phyloP scores from a whole-genome alignment of 257 asterid genomes.

The Jacaranda mimosifolia region DNA sequence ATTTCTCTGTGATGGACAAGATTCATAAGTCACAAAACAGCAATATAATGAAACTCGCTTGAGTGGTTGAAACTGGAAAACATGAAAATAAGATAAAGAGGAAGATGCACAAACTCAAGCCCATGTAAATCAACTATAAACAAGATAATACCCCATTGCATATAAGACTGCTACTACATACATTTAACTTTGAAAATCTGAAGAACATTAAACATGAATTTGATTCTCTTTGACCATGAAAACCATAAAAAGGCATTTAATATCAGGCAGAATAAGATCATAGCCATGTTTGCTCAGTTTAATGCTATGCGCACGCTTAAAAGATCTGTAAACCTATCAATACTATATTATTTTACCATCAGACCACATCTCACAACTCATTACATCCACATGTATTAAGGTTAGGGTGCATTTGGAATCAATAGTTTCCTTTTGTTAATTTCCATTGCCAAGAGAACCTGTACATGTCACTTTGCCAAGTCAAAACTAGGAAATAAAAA shows the following conservation, averaged over 20 bases:
- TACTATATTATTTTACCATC: constrained; percentile 14
- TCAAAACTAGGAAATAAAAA: not conserved
- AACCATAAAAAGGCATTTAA: constrained; percentile 7
- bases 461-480: not conserved
- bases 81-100: not conserved
- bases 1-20: constrained; percentile 68
- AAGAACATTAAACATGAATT: constrained; percentile 6
- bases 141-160: not conserved
- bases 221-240: not conserved
- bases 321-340: not conserved
- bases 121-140: constrained; percentile 9
- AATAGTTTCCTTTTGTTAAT: not conserved
- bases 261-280: not conserved
- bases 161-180: not conserved
- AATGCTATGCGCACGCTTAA: constrained; percentile 10
- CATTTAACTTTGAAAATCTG: constrained; percentile 11
- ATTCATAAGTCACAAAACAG: constrained; percentile 29
- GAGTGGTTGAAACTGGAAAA: not conserved
- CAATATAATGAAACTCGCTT: constrained; percentile 4
- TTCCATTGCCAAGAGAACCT: not conserved
- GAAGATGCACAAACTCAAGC: not conserved
- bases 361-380: constrained; percentile 4
- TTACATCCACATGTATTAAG: constrained; percentile 11
- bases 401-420: not conserved
- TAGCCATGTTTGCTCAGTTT: constrained; percentile 1